Evolutionary conservation across 306 rosid genomes (phyloP).

Genomic region (Prunus padus): DNA sequence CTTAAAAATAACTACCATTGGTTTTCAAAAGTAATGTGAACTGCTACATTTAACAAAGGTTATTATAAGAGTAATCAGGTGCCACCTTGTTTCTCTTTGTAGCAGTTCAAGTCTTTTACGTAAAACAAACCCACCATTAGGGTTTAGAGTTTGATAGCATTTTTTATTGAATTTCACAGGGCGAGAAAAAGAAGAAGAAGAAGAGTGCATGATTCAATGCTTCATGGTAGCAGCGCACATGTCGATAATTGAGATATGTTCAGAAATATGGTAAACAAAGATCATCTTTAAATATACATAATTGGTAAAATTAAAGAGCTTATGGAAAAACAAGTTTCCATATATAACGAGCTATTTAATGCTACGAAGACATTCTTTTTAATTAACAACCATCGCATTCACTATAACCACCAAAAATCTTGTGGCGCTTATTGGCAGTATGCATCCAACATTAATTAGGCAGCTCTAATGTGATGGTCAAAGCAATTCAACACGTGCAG

Average conservation of each 20-base stretch:
- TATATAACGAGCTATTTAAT: neutral
- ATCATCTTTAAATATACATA: neutral
- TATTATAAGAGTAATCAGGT: neutral
- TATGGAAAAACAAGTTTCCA: neutral
- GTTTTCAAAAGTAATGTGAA: neutral
- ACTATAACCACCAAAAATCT: neutral
- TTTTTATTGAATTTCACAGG: neutral
- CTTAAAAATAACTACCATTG: too few species aligned
- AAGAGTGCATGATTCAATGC: neutral
- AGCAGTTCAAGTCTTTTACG: neutral
- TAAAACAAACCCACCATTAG: neutral
- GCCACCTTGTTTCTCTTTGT: neutral
- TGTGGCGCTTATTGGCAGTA: neutral
- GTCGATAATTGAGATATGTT: neutral
- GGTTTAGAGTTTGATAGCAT: neutral
- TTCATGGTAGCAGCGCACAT: neutral
- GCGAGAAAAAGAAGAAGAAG: neutral
- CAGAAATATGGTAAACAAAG: neutral
- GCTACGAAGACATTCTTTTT: neutral
- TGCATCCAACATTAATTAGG: neutral
- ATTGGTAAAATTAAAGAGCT: neutral
- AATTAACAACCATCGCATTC: neutral
- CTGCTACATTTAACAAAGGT: neutral
- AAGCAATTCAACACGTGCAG: neutral
- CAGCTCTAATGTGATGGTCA: neutral